Percentiles rank a stretch among this genome's conserved stretches.
phyloP scores from a whole-genome alignment of 495 filamentous ascomycete genomes.

The Podospora appendiculata region DNA sequence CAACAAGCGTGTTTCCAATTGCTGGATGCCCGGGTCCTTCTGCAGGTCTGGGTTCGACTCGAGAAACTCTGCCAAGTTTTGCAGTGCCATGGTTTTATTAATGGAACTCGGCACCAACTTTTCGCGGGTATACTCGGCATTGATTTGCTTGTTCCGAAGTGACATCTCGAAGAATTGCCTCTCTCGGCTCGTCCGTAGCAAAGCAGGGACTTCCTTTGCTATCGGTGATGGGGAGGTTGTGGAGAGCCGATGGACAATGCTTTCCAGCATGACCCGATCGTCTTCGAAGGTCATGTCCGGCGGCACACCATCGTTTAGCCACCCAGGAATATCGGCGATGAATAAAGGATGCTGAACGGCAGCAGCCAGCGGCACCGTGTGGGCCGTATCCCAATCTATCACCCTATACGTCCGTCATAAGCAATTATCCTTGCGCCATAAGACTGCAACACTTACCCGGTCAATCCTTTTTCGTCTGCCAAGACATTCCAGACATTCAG shows the following conservation, averaged over 20 bases:
- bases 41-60: conserved; percentile 2
- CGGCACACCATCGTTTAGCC: conserved; percentile 2
- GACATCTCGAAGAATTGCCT: conserved; percentile 3
- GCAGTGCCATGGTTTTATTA: conserved; percentile 2
- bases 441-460: conserved; percentile 1
- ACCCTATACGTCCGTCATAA: conserved; percentile 2
- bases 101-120: conserved; percentile 2
- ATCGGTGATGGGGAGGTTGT: conserved; percentile 3
- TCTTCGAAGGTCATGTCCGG: conserved; percentile 1
- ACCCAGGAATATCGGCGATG: conserved; percentile 3
- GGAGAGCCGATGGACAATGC: conserved; percentile 2
- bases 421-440: conserved; percentile 2
- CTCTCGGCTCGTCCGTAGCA: conserved; percentile 2
- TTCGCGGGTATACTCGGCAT: conserved; percentile 2
- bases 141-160: conserved; percentile 2
- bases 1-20: conserved; percentile 2
- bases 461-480: conserved; percentile 2
- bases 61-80: conserved; percentile 2
- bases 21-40: conserved; percentile 2
- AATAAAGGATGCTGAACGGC: conserved; percentile 3
- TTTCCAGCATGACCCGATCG: conserved; percentile 1
- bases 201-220: conserved; percentile 1
- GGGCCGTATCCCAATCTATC: conserved; percentile 3
- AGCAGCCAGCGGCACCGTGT: conserved; percentile 1
- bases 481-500: conserved; percentile 3